phyloP scores from a whole-genome alignment of 73 alveolate genomes.

The Halteria grandinella region DNA sequence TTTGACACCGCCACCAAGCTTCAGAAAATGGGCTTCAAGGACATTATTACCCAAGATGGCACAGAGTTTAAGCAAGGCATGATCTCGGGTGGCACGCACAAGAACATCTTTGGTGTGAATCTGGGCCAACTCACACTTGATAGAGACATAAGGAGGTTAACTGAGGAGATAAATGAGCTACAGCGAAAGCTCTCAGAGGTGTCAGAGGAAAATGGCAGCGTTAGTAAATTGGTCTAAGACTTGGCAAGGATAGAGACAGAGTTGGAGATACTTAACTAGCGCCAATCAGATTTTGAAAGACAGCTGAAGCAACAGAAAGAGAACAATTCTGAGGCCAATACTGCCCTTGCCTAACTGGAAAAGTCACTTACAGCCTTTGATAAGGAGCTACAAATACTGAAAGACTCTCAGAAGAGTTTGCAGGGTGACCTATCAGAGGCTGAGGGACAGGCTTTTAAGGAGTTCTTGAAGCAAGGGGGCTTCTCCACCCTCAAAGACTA shows the following conservation, averaged over 20 bases:
- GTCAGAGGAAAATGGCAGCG: constrained; percentile 9
- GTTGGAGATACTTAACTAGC: background rate
- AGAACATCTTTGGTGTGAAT: constrained; percentile 39
- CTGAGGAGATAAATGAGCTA: constrained; percentile 18
- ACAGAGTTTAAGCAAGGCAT: constrained; percentile 76
- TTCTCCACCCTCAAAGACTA: constrained; percentile 4
- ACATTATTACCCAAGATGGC: constrained; percentile 88
- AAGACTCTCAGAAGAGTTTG: background rate
- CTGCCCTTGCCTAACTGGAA: background rate
- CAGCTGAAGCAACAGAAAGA: constrained; percentile 9
- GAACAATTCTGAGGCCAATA: background rate
- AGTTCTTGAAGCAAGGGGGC: background rate
- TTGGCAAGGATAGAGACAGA: constrained; percentile 24
- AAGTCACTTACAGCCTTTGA: background rate
- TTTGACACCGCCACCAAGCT: constrained; percentile 68
- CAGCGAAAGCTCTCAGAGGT: constrained; percentile 7
- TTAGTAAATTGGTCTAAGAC: background rate
- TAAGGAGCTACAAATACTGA: background rate
- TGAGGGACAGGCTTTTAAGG: background rate
- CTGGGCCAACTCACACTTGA: constrained; percentile 29
- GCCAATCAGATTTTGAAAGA: background rate
- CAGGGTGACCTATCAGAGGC: constrained; percentile 65
- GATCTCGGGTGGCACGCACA: constrained; percentile 86
- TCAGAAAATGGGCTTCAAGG: constrained; percentile 78
- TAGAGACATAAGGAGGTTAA: constrained; percentile 40